A percentile compares a stretch with the other conserved stretches of the same genome.
These are phyloP conservation scores for Alternaria viburni DNA, from an alignment of 2,329 filamentous ascomycete genomes.

Conservation along the genomic window DNA sequence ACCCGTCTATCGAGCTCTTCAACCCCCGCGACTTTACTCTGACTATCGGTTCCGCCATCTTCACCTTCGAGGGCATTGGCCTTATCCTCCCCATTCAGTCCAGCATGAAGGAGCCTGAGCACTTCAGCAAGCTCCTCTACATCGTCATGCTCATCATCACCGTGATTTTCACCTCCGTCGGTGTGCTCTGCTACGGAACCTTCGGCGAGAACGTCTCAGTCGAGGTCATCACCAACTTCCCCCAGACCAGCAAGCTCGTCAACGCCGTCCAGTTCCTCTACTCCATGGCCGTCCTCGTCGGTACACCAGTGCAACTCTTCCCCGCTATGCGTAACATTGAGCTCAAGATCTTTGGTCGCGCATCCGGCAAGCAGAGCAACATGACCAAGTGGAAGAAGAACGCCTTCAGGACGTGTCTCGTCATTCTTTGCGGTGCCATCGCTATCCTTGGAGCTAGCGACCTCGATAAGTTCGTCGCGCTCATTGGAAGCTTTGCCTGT, in stretches of 20 bases:
- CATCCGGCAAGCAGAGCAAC: slow-evolving; percentile 68
- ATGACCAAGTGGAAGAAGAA: slow-evolving; percentile 81
- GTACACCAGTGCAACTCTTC: slow-evolving; percentile 77
- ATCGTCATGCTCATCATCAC: slow-evolving; percentile 77
- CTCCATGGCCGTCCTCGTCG: slow-evolving; percentile 74
- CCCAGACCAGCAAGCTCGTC: slow-evolving; percentile 73
- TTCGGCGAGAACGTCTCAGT: slow-evolving; percentile 73
- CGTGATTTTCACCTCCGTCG: slow-evolving; percentile 73
- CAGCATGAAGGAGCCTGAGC: slow-evolving; percentile 73
- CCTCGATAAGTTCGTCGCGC: slow-evolving; percentile 75
- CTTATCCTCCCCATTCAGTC: slow-evolving; percentile 78
- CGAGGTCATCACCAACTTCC: slow-evolving; percentile 78
- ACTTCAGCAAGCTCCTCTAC: slow-evolving; percentile 70
- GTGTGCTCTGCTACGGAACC: slow-evolving; percentile 75
- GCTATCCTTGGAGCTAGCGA: slow-evolving; percentile 70
- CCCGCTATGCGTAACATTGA: slow-evolving; percentile 76
- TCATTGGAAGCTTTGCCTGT: slow-evolving; percentile 76
- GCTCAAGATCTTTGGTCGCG: slow-evolving; percentile 68
- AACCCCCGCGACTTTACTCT: slow-evolving; percentile 73
- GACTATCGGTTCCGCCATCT: slow-evolving; percentile 75
- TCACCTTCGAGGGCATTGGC: slow-evolving; percentile 80
- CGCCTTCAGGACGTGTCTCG: slow-evolving; percentile 63
- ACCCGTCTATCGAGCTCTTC: slow-evolving; percentile 69
- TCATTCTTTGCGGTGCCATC: slow-evolving; percentile 65
- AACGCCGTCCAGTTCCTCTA: slow-evolving; percentile 79